Evolutionary conservation across 805 yeast genomes (phyloP), one percentile per base, ranked within the genome.

Genomic region (Saccharomycopsis selenospora): DNA sequence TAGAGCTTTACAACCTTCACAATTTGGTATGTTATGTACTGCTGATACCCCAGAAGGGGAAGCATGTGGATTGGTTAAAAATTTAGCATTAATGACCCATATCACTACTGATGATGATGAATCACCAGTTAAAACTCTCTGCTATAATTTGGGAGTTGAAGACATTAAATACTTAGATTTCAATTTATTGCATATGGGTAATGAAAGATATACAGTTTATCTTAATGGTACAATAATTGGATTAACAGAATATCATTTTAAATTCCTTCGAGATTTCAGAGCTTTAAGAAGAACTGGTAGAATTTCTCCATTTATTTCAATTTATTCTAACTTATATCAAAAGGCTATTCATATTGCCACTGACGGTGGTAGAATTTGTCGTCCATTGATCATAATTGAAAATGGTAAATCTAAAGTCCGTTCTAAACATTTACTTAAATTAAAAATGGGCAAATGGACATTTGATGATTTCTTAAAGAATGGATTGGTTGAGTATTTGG

Each of bases 11-110:
- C 99, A 93, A 66, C 99, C 99, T 8, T 93, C 99, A 1, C 99
- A 93, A 69, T 93, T 93, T 66, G 99, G 99, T 63, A 93, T 93
- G 98, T 73, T 93, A 52, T 93, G 99, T 73, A 88, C 98, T 4
- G 86, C 98, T 0, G 99, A 93, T 76, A 93, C 99, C 0, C 99
- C 99, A 1, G 99, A 93, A 76, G 99, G 99, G 75, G 99, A 93
- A 68, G 99, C 99, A 0, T 93, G 99, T 79, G 99, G 99, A 61
- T 76, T 93, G 66, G 99, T 93, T 30, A 93, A 93, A 68, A 93
- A 93, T 63, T 72, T 93, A 64, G 99, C 99, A 1, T 73, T 93
- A 42, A 93, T 93, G 99, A 93, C 99, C 8, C 99, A 93, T 66
- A 93, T 93, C 60, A 93, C 99, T 3, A 91, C 99, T 1, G 99